Base-by-base conservation (phyloP, 805 yeast species). In the Candida alai region DNA sequence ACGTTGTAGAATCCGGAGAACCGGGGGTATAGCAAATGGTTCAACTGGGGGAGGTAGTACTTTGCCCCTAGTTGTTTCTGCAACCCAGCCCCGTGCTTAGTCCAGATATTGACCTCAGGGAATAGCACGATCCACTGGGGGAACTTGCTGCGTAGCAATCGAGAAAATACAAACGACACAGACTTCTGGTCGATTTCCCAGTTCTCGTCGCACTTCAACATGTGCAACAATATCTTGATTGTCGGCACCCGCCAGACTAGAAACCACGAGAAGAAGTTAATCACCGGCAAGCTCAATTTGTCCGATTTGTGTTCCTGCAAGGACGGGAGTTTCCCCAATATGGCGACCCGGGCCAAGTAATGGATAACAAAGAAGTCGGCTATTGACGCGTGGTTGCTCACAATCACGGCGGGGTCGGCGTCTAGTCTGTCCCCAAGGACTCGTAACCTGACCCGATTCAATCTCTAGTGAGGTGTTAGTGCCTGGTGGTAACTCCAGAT, bases 41-140 rank as follows among this genome's bases (percentile, higher is more conserved):
- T 55, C 13, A 83, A 67, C 11, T 54, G 58, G 0, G 90, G 85
- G n/a, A 83, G 62, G 36, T 70, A 81, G 47, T 70, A 76, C 37
- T 70, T 68, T 25, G 70, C 71, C 30, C 80, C 68, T 40, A 78
- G 67, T 19, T 70, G 65, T 24, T 68, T 62, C 41, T 87, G 94
- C 25, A 71, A 33, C 47, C 54, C 43, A 29, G 62, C 52, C 28
- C 68, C 67, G 23, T 70, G 70, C 8, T 70, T 62, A 0, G 79
- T 73, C 54, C 75, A 73, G 6, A 83, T 74, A 48, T 83, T 84
- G 4, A 84, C 96, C 56, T 89, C 97, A 0, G 97, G 97, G 44
- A 88, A 88, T 6, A 84, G 43, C 1, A 80, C 77, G 0, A 87
- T 46, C 85, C 94, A 79, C 44, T 74, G 71, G 18, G 62, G 65